phyloP scores from a whole-genome alignment of 805 yeast species.

The Candida pseudoglaebosa region DNA sequence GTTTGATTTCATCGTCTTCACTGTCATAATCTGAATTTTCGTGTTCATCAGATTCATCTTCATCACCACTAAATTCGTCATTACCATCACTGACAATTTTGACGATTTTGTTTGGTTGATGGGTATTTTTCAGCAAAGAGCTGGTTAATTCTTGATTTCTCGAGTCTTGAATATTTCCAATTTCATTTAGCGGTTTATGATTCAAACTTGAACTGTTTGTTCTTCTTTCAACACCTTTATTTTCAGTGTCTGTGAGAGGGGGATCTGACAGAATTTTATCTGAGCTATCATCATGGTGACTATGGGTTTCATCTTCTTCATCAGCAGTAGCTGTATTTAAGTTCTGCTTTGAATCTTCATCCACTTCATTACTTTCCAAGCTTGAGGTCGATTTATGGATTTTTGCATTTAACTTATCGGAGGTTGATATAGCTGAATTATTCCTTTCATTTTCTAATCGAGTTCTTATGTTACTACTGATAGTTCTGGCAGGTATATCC shows the following conservation, averaged over 20 bases:
- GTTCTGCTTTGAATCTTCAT: constrained; percentile 17
- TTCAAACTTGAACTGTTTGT: neutral
- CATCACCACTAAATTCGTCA: constrained; percentile 10
- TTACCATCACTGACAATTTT: constrained; percentile 4
- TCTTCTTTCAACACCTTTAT: neutral
- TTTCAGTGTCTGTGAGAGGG: constrained; percentile 1
- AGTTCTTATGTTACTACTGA: neutral
- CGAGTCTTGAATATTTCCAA: constrained; percentile 1
- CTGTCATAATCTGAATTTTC: constrained; percentile 13
- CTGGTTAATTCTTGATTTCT: neutral
- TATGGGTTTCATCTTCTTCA: constrained; percentile 3
- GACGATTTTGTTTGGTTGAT: constrained; percentile 1
- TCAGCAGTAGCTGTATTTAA: constrained; percentile 6
- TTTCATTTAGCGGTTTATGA: constrained; percentile 5
- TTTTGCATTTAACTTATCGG: constrained; percentile 9
- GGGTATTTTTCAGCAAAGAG: neutral
- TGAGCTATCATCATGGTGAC: constrained; percentile 1
- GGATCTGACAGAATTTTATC: neutral
- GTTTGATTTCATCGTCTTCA: constrained; percentile 33
- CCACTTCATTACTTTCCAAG: constrained; percentile 17
- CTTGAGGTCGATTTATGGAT: too few species aligned
- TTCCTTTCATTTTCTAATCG: neutral
- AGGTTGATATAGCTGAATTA: constrained; percentile 5
- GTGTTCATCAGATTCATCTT: constrained; percentile 14
- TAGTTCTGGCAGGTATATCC: constrained; percentile 1